These are phyloP conservation scores for Themeda triandra DNA, from an alignment of 176 grass and related monocot genomes.

Conservation along the genomic window DNA sequence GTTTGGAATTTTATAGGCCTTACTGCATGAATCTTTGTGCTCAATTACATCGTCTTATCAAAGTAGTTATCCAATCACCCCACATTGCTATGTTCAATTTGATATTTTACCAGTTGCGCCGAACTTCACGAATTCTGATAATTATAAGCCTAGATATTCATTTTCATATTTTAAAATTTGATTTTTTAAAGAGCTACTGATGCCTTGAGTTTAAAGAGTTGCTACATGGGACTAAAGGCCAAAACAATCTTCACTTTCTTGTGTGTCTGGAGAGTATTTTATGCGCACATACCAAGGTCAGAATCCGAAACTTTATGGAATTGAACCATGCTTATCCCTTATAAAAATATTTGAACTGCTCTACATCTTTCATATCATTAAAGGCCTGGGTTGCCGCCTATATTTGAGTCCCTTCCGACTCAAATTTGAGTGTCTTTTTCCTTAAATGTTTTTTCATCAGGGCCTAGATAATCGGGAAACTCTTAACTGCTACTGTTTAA, in stretches of 20 bases:
- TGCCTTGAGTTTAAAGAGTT: not conserved
- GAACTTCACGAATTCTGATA: not conserved
- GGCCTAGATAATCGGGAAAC: not conserved
- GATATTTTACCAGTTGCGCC: not conserved
- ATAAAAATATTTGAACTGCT: slow-evolving; percentile 1
- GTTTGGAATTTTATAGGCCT: slow-evolving; percentile 4
- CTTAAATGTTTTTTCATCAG: not conserved
- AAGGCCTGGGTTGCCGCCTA: not conserved
- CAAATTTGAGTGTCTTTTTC: not conserved
- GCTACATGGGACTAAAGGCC: not conserved
- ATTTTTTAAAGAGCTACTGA: not conserved
- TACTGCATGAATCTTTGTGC: not conserved
- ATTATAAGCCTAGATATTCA: not conserved
- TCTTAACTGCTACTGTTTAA: not conserved
- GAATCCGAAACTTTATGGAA: too few relatives aligned
- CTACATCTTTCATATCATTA: not conserved
- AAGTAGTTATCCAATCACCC: not conserved
- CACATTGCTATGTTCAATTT: not conserved
- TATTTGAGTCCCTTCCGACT: not conserved
- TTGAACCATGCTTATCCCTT: not conserved
- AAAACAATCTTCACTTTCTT: not conserved
- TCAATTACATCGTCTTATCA: not conserved
- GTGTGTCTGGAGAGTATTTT: not conserved
- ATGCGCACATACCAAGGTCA: not conserved
- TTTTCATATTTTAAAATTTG: not conserved